phyloP scores from a whole-genome alignment of 768 basidiomycete species.

The Ramaria sp. region DNA sequence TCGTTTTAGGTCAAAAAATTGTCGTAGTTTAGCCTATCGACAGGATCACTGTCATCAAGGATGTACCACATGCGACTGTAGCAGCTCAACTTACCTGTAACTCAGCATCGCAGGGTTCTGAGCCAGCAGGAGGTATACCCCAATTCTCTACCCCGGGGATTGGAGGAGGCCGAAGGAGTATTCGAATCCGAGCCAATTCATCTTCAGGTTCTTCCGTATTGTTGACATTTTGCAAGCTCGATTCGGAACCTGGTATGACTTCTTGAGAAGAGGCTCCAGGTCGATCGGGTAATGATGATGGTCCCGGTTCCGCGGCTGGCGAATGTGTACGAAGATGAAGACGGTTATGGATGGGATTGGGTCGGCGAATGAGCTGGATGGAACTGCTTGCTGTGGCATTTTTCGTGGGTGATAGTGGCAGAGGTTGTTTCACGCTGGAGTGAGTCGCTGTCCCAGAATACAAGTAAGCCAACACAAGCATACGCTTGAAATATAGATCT shows the following conservation, averaged over 20 bases:
- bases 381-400: not conserved
- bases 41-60: not conserved
- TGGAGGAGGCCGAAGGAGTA: constrained; percentile 47
- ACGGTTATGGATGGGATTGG: not conserved
- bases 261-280: not conserved
- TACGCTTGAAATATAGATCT: not conserved
- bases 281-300: not conserved
- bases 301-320: not conserved
- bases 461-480: not conserved
- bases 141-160: constrained; percentile 59
- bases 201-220: constrained; percentile 11
- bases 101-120: constrained; percentile 45
- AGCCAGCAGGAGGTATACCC: constrained; percentile 59
- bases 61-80: not conserved
- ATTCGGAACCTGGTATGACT: not conserved
- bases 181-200: constrained; percentile 40
- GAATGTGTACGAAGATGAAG: not conserved
- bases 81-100: constrained; percentile 37
- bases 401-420: not conserved
- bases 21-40: constrained; percentile 65
- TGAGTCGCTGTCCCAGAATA: not conserved
- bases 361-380: constrained; percentile 2
- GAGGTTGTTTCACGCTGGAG: not conserved
- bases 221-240: not conserved
- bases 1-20: constrained; percentile 66